These are phyloP conservation scores for Trichodelitschia bisporula DNA, from an alignment of 495 filamentous ascomycete genomes.

Conservation along the genomic window DNA sequence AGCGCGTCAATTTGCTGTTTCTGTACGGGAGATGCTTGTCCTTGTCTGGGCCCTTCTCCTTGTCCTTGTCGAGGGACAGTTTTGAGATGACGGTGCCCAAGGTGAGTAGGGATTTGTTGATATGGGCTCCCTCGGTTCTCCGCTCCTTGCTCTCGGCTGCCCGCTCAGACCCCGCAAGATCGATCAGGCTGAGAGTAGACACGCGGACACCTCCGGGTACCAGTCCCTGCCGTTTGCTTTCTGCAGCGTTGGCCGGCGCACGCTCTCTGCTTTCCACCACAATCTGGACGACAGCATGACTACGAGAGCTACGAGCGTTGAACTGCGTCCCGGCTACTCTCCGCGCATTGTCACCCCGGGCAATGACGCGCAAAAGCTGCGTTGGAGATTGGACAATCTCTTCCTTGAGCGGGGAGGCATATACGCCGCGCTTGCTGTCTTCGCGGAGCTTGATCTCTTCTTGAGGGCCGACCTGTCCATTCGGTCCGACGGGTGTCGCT, in stretches of 20 bases:
- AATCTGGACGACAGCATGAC: slow-evolving; percentile 95
- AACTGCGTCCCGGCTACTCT: slow-evolving; percentile 84
- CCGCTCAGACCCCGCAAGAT: slow-evolving; percentile 86
- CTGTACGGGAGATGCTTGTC: slow-evolving; percentile 87
- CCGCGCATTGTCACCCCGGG: slow-evolving; percentile 73
- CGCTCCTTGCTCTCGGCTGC: slow-evolving; percentile 90
- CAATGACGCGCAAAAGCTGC: slow-evolving; percentile 83
- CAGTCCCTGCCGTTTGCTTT: slow-evolving; percentile 50
- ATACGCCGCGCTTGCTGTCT: slow-evolving; percentile 87
- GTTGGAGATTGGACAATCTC: slow-evolving; percentile 97
- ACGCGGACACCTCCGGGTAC: slow-evolving; percentile 81
- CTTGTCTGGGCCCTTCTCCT: slow-evolving; percentile 29
- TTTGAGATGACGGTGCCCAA: slow-evolving; percentile 85
- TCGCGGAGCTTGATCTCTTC: slow-evolving; percentile 95
- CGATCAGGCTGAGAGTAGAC: slow-evolving; percentile 83
- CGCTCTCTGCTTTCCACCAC: slow-evolving; percentile 93
- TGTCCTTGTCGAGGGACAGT: slow-evolving; percentile 52
- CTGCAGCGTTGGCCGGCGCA: slow-evolving; percentile 20
- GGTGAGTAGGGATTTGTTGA: slow-evolving; percentile 92
- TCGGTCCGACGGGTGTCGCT: slow-evolving; percentile 18
- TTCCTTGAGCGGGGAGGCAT: slow-evolving; percentile 87
- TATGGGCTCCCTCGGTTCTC: slow-evolving; percentile 84
- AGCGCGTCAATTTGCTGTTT: slow-evolving; percentile 85
- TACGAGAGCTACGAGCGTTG: slow-evolving; percentile 86
- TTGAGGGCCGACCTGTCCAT: slow-evolving; percentile 22